These are phyloP conservation scores for Nakazawaea ishiwadae DNA, from an alignment of 805 yeast species.

Conservation along the genomic window DNA sequence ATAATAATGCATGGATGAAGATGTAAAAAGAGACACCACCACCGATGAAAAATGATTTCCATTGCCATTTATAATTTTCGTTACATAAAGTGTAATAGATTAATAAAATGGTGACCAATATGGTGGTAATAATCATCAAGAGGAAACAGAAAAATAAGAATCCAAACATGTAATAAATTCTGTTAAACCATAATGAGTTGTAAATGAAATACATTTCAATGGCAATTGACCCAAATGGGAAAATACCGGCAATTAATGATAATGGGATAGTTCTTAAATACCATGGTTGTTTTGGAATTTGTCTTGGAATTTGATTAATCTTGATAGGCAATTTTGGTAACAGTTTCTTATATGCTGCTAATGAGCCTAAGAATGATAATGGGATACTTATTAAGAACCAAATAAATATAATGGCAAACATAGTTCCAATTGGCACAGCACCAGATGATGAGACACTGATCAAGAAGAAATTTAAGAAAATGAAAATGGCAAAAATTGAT, in stretches of 20 bases:
- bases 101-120: slow-evolving; percentile 73
- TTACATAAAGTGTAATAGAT: slow-evolving; percentile 81
- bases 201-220: slow-evolving; percentile 93
- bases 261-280: slow-evolving; percentile 66
- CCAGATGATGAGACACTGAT: slow-evolving; percentile 81
- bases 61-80: slow-evolving; percentile 96
- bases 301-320: slow-evolving; percentile 94
- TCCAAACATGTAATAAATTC: slow-evolving; percentile 96
- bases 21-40: slow-evolving; percentile 88
- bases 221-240: slow-evolving; percentile 93
- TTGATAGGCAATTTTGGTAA: slow-evolving; percentile 57
- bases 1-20: slow-evolving; percentile 74
- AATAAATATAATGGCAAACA: slow-evolving; percentile 71
- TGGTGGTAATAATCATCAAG: slow-evolving; percentile 78
- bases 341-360: slow-evolving; percentile 63
- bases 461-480: slow-evolving; percentile 77
- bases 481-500: slow-evolving; percentile 52
- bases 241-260: slow-evolving; percentile 75
- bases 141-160: slow-evolving; percentile 84
- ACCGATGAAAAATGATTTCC: slow-evolving; percentile 84
- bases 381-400: slow-evolving; percentile 90
- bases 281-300: slow-evolving; percentile 89
- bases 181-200: slow-evolving; percentile 89
- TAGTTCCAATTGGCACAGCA: slow-evolving; percentile 89
- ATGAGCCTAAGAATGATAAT: slow-evolving; percentile 76